Percentiles rank a stretch among this genome's conserved stretches.
Evolutionary conservation across 2,329 filamentous ascomycete species (phyloP).

Genomic region (Neodidymelliopsis sp.): DNA sequence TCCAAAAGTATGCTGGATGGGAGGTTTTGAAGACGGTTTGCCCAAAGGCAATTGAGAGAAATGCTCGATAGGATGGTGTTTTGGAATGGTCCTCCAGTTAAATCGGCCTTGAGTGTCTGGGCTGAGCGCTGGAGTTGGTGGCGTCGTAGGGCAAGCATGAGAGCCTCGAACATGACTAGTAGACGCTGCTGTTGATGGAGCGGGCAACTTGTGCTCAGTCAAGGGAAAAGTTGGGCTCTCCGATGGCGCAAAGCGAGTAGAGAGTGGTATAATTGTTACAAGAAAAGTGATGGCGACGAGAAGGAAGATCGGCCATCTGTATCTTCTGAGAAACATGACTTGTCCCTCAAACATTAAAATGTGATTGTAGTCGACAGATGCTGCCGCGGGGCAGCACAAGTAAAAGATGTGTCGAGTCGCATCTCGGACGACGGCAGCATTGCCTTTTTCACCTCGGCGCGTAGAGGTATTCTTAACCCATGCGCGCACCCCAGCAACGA

Average conservation of each 20-base stretch:
- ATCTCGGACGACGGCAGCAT: background rate
- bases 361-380: background rate
- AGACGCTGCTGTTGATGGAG: background rate
- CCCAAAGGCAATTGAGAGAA: slow-evolving; percentile 16
- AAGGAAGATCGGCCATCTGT: slow-evolving; percentile 22
- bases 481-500: slow-evolving; percentile 7
- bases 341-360: slow-evolving; percentile 6
- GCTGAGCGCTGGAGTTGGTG: slow-evolving; percentile 16
- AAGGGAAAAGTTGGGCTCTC: slow-evolving; percentile 7
- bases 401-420: slow-evolving; percentile 9
- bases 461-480: too few species aligned
- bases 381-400: background rate
- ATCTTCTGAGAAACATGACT: slow-evolving; percentile 22
- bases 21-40: slow-evolving; percentile 1
- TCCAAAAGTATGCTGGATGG: slow-evolving; percentile 15
- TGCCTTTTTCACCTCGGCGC: slow-evolving; percentile 1
- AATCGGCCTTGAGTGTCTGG: slow-evolving; percentile 23
- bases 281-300: slow-evolving; percentile 11
- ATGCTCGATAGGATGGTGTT: slow-evolving; percentile 15
- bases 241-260: slow-evolving; percentile 15
- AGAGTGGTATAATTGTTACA: slow-evolving; percentile 17
- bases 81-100: slow-evolving; percentile 23
- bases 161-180: background rate
- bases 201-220: slow-evolving; percentile 1
- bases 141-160: slow-evolving; percentile 20